Evolutionary conservation across 2,329 filamentous ascomycete genomes (phyloP), one percentile per base, ranked within the genome.

Genomic region (Lasiodiplodia gonubiensis): DNA sequence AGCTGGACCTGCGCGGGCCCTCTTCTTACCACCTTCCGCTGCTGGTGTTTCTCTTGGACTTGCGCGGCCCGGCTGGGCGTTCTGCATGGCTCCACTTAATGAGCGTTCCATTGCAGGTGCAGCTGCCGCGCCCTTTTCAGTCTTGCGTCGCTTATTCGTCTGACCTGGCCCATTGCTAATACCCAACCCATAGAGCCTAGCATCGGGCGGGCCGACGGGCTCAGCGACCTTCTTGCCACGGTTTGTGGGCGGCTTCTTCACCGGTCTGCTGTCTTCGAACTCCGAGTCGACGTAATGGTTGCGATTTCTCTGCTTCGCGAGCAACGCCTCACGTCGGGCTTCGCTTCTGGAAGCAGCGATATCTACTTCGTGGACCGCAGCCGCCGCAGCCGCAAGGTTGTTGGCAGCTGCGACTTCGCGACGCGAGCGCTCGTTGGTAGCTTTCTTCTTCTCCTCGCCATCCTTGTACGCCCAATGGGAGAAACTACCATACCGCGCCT

Each of bases 391-490:
- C 4, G 85, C 83, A 54, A 88, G 73, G 70, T 84, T 92, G 71
- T 93, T 92, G 48, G 88, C 89, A 25, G 91, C 87, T 12, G 90
- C 91, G 25, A 90, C 91, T 75, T 97, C 93, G 70, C 92, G 88
- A 69, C 93, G 86, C 57, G 91, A 89, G 30, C 90, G 86, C 76
- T 96, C 92, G 37, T 89, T 88, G 53, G 89, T 85, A 27, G 87
- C 83, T n/a, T 85, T 82, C 2, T 80, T 80, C 66, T 81, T 80
- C 66, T 83, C 78, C 66, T 88, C 86, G 71, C 94, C 90, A 75
- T 94, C 92, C 23, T 92, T 91, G 77, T 98, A 98, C 59, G 94
- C 95, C 95, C 95, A 99, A 79, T 99, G 95, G 64, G 89, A 92
- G 68, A 89, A 86, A 80, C 93, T 98, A 63, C 96, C 95, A 82